Conservation (phyloP, 2,329 filamentous ascomycete species). For the Zymoseptoria passerinii region DNA sequence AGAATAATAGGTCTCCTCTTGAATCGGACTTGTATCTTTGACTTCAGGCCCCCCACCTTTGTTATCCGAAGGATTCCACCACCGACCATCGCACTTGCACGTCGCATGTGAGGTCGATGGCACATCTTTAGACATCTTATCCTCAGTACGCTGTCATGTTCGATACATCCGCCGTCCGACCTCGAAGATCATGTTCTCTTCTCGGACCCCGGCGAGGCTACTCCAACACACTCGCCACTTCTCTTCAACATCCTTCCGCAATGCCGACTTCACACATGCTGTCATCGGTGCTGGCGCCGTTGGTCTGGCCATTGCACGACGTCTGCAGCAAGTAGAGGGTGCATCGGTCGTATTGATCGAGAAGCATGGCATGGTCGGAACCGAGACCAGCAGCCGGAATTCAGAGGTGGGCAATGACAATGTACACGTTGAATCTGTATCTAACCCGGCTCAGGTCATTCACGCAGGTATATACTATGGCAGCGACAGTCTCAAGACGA, state of each 20-base stretch:
- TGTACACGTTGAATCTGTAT: neutral
- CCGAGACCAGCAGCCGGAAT: conserved; percentile 82
- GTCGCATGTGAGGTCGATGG: neutral
- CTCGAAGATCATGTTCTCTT: conserved; percentile 6
- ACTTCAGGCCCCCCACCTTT: neutral
- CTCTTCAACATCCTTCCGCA: conserved; percentile 32
- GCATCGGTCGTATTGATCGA: conserved; percentile 71
- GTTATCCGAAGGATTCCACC: neutral
- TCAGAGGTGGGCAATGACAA: conserved; percentile 53
- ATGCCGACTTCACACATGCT: conserved; percentile 56
- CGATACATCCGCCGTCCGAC: neutral
- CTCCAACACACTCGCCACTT: conserved; percentile 28
- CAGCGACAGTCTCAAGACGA: conserved; percentile 64
- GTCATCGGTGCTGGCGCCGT: conserved; percentile 66
- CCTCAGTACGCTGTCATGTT: neutral
- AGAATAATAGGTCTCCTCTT: neutral
- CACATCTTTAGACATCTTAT: neutral
- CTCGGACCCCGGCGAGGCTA: neutral
- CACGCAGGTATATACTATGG: conserved; percentile 94
- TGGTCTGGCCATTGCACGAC: conserved; percentile 69
- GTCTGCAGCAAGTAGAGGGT: conserved; percentile 54
- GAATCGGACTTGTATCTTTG: neutral
- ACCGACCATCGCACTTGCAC: neutral
- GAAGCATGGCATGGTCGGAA: conserved; percentile 65
- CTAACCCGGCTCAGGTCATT: conserved; percentile 54